Evolutionary conservation across 371 early-diverging fungal species (phyloP).

Genomic region (Choanephora cucurbitarum): DNA sequence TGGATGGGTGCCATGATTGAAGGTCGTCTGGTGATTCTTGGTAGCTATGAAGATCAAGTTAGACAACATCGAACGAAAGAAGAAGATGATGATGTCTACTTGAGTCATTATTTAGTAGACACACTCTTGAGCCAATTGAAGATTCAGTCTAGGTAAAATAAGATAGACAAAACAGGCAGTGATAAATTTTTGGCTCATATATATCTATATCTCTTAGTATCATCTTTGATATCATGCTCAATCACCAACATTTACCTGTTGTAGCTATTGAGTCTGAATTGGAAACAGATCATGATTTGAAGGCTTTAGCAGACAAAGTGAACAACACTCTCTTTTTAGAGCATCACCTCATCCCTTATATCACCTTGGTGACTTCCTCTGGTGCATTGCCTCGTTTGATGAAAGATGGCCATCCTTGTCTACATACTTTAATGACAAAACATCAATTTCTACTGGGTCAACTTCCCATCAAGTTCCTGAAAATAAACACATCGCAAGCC

Average conservation of each 20-base stretch:
- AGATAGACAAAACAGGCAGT: not conserved
- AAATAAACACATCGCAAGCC: slow-evolving; percentile 57
- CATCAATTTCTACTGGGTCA: slow-evolving; percentile 67
- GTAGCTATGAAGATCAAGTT: slow-evolving; percentile 75
- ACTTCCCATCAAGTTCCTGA: slow-evolving; percentile 46
- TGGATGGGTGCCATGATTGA: slow-evolving; percentile 76
- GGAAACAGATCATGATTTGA: slow-evolving; percentile 47
- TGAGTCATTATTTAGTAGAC: slow-evolving; percentile 52
- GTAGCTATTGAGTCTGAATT: slow-evolving; percentile 63
- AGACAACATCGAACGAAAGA: slow-evolving; percentile 57
- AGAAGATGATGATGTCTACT: slow-evolving; percentile 52
- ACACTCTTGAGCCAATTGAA: slow-evolving; percentile 56
- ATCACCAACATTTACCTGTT: slow-evolving; percentile 72
- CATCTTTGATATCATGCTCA: slow-evolving; percentile 64
- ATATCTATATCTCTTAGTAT: slow-evolving; percentile 51
- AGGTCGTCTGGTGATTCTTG: slow-evolving; percentile 72
- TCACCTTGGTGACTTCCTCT: slow-evolving; percentile 56
- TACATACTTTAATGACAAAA: slow-evolving; percentile 68
- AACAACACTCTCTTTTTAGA: slow-evolving; percentile 48
- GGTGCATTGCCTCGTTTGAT: slow-evolving; percentile 67
- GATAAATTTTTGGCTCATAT: no score
- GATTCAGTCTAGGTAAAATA: slow-evolving; percentile 61
- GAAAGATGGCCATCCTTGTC: slow-evolving; percentile 68
- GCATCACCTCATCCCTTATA: slow-evolving; percentile 68
- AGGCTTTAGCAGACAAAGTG: slow-evolving; percentile 53